Percentiles rank a stretch among this genome's conserved stretches.
These are phyloP conservation scores for Arachnomyces sp. DNA, from an alignment of 2,329 filamentous ascomycete genomes.

Conservation along the genomic window DNA sequence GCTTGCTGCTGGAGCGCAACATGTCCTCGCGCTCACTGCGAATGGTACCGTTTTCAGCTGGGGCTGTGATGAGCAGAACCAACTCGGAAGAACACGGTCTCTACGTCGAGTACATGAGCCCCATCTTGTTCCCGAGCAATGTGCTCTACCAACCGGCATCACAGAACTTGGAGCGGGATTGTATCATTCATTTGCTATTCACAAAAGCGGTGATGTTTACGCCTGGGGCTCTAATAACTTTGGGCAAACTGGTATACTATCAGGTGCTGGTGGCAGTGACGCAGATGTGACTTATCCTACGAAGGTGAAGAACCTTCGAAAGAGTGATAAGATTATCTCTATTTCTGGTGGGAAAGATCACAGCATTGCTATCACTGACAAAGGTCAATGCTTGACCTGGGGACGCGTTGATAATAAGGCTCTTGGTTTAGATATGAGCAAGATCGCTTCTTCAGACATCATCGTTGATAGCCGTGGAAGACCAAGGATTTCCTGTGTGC, in stretches of 20 bases:
- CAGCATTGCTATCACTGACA: conserved; percentile 72
- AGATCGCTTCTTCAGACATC: conserved; percentile 42
- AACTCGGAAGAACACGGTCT: conserved; percentile 58
- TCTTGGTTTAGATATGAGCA: conserved; percentile 46
- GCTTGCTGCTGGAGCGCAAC: conserved; percentile 61
- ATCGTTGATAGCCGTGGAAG: conserved; percentile 48
- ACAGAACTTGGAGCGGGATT: not conserved
- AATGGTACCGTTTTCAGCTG: conserved; percentile 60
- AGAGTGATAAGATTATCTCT: conserved; percentile 54
- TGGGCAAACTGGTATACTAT: conserved; percentile 54
- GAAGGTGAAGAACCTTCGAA: conserved; percentile 51
- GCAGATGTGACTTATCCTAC: conserved; percentile 58
- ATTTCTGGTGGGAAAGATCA: conserved; percentile 88
- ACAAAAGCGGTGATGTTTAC: conserved; percentile 57
- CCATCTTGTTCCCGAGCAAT: conserved; percentile 16
- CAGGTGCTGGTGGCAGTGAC: conserved; percentile 46
- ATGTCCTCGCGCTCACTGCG: conserved; percentile 59
- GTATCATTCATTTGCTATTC: conserved; percentile 67
- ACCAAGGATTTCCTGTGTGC: conserved; percentile 55
- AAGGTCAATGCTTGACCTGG: conserved; percentile 92
- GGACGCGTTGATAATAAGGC: conserved; percentile 51
- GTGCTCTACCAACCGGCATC: too few relatives aligned
- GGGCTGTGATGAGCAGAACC: conserved; percentile 64
- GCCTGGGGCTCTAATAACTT: conserved; percentile 78
- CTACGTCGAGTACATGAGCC: conserved; percentile 50